phyloP scores from a whole-genome alignment of 2,329 filamentous ascomycete genomes.

The Alternaria arborescens region DNA sequence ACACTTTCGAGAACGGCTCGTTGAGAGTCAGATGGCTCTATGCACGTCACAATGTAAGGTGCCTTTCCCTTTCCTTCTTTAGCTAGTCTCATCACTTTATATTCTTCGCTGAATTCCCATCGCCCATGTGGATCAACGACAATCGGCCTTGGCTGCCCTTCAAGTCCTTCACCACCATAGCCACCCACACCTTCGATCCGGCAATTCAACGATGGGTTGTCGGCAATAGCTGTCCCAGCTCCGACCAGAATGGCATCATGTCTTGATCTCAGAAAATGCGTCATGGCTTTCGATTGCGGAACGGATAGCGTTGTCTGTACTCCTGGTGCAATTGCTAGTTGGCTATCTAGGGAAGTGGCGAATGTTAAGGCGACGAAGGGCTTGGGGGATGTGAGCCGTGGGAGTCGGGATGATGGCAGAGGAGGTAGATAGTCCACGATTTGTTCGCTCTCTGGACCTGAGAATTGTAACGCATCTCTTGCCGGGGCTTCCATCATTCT shows the following conservation, averaged over 20 bases:
- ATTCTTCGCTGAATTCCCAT: conserved; percentile 69
- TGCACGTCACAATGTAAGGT: conserved; percentile 70
- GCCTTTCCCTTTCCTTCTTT: conserved; percentile 72
- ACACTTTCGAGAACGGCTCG: conserved; percentile 45
- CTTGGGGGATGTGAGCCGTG: conserved; percentile 3
- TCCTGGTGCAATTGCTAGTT: conserved; percentile 78
- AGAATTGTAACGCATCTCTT: conserved; percentile 50
- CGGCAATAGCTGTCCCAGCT: conserved; percentile 81
- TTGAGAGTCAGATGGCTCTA: conserved; percentile 12
- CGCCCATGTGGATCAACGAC: conserved; percentile 81
- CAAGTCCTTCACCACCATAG: conserved; percentile 61
- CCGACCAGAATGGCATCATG: conserved; percentile 89
- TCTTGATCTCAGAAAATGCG: conserved; percentile 82
- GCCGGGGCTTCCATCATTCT: conserved; percentile 15
- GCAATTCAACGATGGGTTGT: conserved; percentile 87
- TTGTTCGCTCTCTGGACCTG: conserved; percentile 55
- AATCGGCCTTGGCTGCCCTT: conserved; percentile 78
- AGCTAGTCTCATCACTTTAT: conserved; percentile 73
- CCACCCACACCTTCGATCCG: conserved; percentile 70
- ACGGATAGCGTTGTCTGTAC: conserved; percentile 86
- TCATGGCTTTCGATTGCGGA: conserved; percentile 86
- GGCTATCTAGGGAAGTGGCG: conserved; percentile 87
- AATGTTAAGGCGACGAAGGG: conserved; percentile 76
- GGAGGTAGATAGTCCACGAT: conserved; percentile 62
- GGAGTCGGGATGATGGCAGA: conserved; percentile 6